These are phyloP conservation scores for Termitomyces sp. DNA, from an alignment of 768 basidiomycete genomes.

Conservation along the genomic window DNA sequence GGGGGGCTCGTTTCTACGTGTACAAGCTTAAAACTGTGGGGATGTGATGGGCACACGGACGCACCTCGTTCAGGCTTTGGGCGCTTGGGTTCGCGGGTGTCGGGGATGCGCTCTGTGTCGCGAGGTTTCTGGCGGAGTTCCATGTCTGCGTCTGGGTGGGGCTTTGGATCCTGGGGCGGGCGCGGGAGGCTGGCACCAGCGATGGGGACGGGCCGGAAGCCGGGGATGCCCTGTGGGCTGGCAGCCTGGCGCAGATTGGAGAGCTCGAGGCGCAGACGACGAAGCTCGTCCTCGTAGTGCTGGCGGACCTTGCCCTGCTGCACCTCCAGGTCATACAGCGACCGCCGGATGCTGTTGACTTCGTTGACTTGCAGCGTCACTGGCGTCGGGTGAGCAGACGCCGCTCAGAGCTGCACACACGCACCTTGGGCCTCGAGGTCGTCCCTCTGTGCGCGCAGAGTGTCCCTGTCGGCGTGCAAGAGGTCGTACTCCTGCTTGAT, in stretches of 20 bases:
- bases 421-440: conserved; percentile 88
- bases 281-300: conserved; percentile 85
- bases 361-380: conserved; percentile 86
- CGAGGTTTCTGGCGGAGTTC: no score
- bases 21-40: no score
- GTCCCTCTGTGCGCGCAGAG: conserved; percentile 78
- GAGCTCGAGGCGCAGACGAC: conserved; percentile 67
- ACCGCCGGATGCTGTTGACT: conserved; percentile 84
- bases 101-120: conserved; percentile 29
- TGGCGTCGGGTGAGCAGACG: neutral
- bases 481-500: conserved; percentile 81
- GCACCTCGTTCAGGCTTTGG: conserved; percentile 14
- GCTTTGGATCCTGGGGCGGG: no score
- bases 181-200: neutral
- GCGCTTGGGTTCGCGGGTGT: conserved; percentile 29
- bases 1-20: no score
- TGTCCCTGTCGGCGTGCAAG: conserved; percentile 50
- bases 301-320: conserved; percentile 84
- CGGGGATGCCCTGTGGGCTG: conserved; percentile 19
- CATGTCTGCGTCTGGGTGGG: no score
- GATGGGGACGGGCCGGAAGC: conserved; percentile 16
- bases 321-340: conserved; percentile 88
- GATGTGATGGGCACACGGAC: no score
- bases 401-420: neutral
- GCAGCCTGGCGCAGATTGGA: conserved; percentile 30